Percentiles rank a stretch among this genome's conserved stretches.
Conservation (phyloP, 2,329 filamentous ascomycete genomes). For the Eurotiales sp. region DNA sequence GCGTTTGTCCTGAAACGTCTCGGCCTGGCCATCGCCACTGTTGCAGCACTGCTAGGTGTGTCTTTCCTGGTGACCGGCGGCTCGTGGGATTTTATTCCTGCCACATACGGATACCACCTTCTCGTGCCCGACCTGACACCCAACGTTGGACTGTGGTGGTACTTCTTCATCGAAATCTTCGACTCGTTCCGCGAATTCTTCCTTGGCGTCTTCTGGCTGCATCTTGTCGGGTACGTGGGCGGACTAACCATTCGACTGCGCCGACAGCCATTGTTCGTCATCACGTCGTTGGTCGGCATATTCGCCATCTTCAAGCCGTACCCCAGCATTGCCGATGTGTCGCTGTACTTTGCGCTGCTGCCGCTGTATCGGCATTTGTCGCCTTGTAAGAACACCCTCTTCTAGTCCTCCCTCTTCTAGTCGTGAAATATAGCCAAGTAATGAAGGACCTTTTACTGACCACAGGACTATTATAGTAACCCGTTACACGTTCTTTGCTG, state of each 20-base stretch:
- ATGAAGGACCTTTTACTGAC: no score
- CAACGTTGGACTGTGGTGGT: slow-evolving; percentile 98
- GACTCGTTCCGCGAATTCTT: slow-evolving; percentile 97
- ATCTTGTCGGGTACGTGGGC: slow-evolving; percentile 83
- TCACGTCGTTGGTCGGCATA: slow-evolving; percentile 80
- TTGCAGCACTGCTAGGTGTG: slow-evolving; percentile 63
- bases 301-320: slow-evolving; percentile 97
- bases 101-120: slow-evolving; percentile 90
- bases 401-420: no score
- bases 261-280: slow-evolving; percentile 78
- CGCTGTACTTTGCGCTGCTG: slow-evolving; percentile 76
- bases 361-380: slow-evolving; percentile 89
- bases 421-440: no score
- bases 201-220: slow-evolving; percentile 95
- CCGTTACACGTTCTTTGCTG: slow-evolving; percentile 85
- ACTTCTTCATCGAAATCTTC: slow-evolving; percentile 99
- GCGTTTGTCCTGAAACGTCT: slow-evolving; percentile 56
- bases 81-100: slow-evolving; percentile 82
- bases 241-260: slow-evolving; percentile 79
- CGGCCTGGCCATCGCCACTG: slow-evolving; percentile 50
- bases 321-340: slow-evolving; percentile 85
- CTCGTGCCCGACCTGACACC: slow-evolving; percentile 88
- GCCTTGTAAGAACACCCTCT: slow-evolving; percentile 69
- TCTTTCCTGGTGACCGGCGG: slow-evolving; percentile 70
- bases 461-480: slow-evolving; percentile 57